Evolutionary conservation across 495 filamentous ascomycete species (phyloP).

Genomic region (Penicillium odoratum): DNA sequence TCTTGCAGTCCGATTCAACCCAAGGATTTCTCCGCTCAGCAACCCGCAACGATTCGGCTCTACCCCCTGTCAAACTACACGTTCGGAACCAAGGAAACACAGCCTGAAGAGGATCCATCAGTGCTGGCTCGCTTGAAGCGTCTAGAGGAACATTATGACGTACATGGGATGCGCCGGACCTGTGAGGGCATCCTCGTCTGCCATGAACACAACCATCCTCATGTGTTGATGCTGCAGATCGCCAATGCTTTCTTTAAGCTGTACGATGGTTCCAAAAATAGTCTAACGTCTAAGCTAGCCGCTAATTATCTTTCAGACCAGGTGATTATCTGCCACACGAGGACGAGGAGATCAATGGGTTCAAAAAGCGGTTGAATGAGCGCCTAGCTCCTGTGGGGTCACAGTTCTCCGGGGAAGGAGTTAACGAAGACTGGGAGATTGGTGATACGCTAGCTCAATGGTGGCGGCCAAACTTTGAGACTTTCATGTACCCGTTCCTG

Average conservation of each 20-base stretch:
- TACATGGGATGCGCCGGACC: slow-evolving; percentile 92
- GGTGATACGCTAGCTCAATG: slow-evolving; percentile 94
- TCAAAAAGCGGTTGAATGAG: slow-evolving; percentile 90
- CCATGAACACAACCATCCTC: slow-evolving; percentile 98
- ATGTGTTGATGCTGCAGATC: slow-evolving; percentile 98
- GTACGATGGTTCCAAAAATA: slow-evolving; percentile 36
- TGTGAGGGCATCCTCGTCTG: slow-evolving; percentile 96
- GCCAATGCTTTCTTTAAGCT: slow-evolving; percentile 99
- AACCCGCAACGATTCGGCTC: slow-evolving; percentile 86
- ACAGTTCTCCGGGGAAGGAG: slow-evolving; percentile 82
- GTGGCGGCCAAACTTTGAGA: slow-evolving; percentile 99
- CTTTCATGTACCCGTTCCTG: slow-evolving; percentile 98
- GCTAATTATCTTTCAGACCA: slow-evolving; percentile 51
- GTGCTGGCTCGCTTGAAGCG: slow-evolving; percentile 89
- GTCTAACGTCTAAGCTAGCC: no score
- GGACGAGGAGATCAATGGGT: slow-evolving; percentile 88
- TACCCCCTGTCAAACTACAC: slow-evolving; percentile 98
- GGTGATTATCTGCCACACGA: slow-evolving; percentile 92
- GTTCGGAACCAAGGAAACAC: slow-evolving; percentile 95
- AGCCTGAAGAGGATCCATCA: slow-evolving; percentile 96
- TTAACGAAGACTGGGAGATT: slow-evolving; percentile 88
- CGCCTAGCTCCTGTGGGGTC: slow-evolving; percentile 87
- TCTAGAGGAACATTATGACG: slow-evolving; percentile 88
- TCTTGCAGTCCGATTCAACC: slow-evolving; percentile 68
- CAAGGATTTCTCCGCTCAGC: slow-evolving; percentile 80